Evolutionary conservation across 106 monocot species (phyloP), one percentile per base, ranked within the genome.

Genomic region (Dioscorea dumetorum): DNA sequence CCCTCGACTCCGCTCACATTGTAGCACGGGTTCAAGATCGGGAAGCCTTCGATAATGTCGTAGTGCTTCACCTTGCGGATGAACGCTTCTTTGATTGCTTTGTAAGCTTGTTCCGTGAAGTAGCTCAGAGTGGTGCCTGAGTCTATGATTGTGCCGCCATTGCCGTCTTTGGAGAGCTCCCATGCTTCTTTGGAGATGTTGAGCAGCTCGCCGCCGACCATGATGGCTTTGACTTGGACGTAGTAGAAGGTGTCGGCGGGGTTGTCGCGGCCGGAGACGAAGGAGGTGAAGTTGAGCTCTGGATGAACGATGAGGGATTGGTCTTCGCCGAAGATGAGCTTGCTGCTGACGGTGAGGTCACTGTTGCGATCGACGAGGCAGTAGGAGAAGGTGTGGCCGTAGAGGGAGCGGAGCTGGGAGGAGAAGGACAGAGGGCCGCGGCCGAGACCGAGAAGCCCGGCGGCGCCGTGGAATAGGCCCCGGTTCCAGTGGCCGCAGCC

Each of bases 401-500:
- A 84, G 63, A 74, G 50, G 2, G 78, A 70, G 32, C 82, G 69
- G 56, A 97, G 88, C 78, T 97, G 97, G 16, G 92, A 89, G 18
- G 84, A 58, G 78, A 97, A 92, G 57, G 92, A 92, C 48, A 97
- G 89, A 5, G 89, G 88, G 1, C 92, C 92, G 0, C 91, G 74
- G 72, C 92, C 97, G 28, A 97, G 88, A 32, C 97, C 97, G 14
- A 97, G 77, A 2, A 97, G 67, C 8, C 95, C 97, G 6, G 91
- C 86, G 31, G 89, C 91, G 34, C 88, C 91, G 57, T 82, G 86
- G 76, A 97, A 97, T 15, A 87, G 80, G 0, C 92, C 97, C 19
- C 84, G 74, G 82, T 90, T 97, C 86, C 86, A 77, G 69, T 92
- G 91, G 3, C 92, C 91, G 82, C 97, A 97, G 6, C 97, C 92